Evolutionary conservation across 2,329 filamentous ascomycete species (phyloP), one percentile per base, ranked within the genome.

Genomic region (Aspergillus phoenicis): DNA sequence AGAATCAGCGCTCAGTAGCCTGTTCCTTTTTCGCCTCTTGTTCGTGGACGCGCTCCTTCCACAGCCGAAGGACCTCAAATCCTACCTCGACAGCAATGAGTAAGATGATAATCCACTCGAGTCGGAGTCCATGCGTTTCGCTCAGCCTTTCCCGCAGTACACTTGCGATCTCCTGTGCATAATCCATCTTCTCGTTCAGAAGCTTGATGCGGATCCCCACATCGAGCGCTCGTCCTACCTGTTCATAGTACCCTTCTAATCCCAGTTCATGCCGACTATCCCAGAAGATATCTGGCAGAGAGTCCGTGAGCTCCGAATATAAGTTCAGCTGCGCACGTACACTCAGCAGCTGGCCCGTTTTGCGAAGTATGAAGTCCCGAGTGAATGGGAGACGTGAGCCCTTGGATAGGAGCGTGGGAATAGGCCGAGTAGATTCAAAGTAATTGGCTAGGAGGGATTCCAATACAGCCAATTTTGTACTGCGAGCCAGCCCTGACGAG

Each of bases 141-240:
- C 91, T 96, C 58, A 96, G 83, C 73, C 93, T 88, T 75, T 97
- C 92, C 60, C 95, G 84, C 63, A 98, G 79, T 15, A 98, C 93
- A 56, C 84, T 91, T 6, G 95, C 93, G 74, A 97, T 97, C 76
- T 98, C 94, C 71, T 95, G 91, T 1, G 94, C 95, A 75, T 99
- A 98, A 72, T 97, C 94, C 86, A 99, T 96, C 80, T 96, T 96
- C 79, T 96, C 91, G 75, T 99, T 99, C 68, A 98, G 79, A 17
- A 91, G 88, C 70, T 91, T 91, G 78, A 98, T 98, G 54, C 95
- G 86, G 26, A 95, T 91, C 36, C 91, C 91, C 24, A 98, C 93
- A 76, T 98, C 95, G 38, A 99, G 84, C 0, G 93, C 92, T 58
- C 89, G 87, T 43, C 94, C 93, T 43, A 97, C 92, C 75, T 95